Evolutionary conservation across 163 green algal species (phyloP).

Genomic region (Chloroidium sp.): DNA sequence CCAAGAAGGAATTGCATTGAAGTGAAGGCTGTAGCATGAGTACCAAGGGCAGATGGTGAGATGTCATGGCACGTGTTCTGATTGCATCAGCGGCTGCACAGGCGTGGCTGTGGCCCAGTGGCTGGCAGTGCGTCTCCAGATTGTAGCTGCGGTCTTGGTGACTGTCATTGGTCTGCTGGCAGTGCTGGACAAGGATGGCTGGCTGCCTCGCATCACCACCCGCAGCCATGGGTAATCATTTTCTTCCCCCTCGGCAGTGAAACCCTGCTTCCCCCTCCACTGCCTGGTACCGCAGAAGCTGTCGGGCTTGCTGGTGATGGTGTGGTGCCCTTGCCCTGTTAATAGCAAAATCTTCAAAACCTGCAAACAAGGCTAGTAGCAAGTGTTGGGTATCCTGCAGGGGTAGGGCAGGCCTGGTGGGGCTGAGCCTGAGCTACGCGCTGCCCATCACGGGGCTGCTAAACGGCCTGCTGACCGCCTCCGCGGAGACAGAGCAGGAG

Average conservation of each 20-base stretch:
- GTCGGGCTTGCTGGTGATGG: neutral
- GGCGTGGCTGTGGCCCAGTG: constrained; percentile 51
- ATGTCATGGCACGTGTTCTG: too few relatives aligned
- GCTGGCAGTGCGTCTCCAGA: constrained; percentile 65
- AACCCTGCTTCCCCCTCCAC: too few relatives aligned
- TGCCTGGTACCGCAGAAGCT: too few relatives aligned
- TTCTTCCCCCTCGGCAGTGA: too few relatives aligned
- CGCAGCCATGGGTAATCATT: too few relatives aligned
- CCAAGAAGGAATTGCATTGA: too few relatives aligned
- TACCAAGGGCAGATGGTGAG: too few relatives aligned
- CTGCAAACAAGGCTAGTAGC: too few relatives aligned
- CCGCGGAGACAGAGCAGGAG: constrained; percentile 68
- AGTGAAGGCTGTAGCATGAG: too few relatives aligned
- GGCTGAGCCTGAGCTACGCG: constrained; percentile 60
- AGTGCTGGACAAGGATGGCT: constrained; percentile 23
- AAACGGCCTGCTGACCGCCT: constrained; percentile 62
- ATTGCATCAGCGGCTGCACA: neutral
- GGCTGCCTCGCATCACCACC: constrained; percentile 7
- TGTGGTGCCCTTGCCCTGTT: neutral
- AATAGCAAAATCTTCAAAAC: too few relatives aligned
- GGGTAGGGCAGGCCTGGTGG: constrained; percentile 32
- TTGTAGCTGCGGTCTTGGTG: constrained; percentile 45
- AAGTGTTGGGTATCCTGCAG: too few relatives aligned
- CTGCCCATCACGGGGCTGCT: constrained; percentile 77
- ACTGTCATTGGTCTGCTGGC: constrained; percentile 33